These are phyloP conservation scores for Breynia disticha DNA, from an alignment of 441 rosid genomes.

Conservation along the genomic window DNA sequence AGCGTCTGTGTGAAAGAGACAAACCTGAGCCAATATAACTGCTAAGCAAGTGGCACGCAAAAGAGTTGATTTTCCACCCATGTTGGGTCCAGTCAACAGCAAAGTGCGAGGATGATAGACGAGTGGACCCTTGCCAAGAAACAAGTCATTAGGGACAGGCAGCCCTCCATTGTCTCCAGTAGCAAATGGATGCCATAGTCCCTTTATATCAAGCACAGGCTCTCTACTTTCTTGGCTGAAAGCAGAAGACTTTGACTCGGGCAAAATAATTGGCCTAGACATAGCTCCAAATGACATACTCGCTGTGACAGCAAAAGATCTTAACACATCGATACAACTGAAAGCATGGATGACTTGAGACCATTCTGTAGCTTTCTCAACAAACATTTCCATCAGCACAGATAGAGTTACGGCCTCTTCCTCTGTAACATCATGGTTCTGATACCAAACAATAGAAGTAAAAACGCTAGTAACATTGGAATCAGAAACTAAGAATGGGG, in stretches of 20 bases:
- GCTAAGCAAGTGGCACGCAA: slow-evolving; percentile 87
- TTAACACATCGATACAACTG: slow-evolving; percentile 67
- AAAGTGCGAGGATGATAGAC: slow-evolving; percentile 49
- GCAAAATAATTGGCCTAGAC: slow-evolving; percentile 58
- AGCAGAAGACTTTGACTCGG: slow-evolving; percentile 29
- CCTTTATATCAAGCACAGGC: slow-evolving; percentile 59
- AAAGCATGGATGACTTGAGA: slow-evolving; percentile 63
- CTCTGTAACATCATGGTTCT: slow-evolving; percentile 73
- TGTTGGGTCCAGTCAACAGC: slow-evolving; percentile 94
- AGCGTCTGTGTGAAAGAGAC: slow-evolving; percentile 14
- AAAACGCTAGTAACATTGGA: not conserved
- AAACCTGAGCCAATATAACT: slow-evolving; percentile 83
- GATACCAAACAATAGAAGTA: slow-evolving; percentile 20
- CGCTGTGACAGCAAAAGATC: slow-evolving; percentile 66
- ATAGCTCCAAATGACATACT: slow-evolving; percentile 54
- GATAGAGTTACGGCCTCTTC: slow-evolving; percentile 76
- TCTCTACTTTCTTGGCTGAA: slow-evolving; percentile 33
- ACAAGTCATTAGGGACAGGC: slow-evolving; percentile 77
- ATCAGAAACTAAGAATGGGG: no score
- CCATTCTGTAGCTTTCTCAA: slow-evolving; percentile 71
- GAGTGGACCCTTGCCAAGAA: slow-evolving; percentile 54
- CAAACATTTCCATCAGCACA: slow-evolving; percentile 64
- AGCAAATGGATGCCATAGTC: slow-evolving; percentile 95
- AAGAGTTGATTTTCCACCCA: slow-evolving; percentile 98
- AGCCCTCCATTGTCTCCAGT: slow-evolving; percentile 58